Conservation (phyloP, 805 yeast genomes). For the Isabelozyma heimii region DNA sequence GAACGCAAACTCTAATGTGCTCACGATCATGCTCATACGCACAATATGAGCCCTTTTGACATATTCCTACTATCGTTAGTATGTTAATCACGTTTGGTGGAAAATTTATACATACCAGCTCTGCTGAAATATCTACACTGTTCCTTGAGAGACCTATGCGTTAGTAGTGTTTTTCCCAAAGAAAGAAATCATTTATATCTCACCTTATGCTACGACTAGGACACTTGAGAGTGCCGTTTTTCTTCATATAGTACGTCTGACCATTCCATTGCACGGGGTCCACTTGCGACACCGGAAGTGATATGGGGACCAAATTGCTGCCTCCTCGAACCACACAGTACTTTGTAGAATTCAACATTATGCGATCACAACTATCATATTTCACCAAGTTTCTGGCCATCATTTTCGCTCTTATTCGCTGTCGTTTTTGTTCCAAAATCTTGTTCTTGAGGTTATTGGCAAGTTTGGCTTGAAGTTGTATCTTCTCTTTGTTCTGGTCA, state of each 20-base stretch:
- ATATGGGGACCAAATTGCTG: slow-evolving; percentile 37
- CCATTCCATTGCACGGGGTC: slow-evolving; percentile 29
- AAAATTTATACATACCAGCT: slow-evolving; percentile 29
- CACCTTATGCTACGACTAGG: slow-evolving; percentile 10
- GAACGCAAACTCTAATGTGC: slow-evolving; percentile 55
- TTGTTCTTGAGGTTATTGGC: slow-evolving; percentile 8
- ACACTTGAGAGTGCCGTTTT: slow-evolving; percentile 24
- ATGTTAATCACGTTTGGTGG: not conserved
- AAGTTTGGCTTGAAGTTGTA: slow-evolving; percentile 3
- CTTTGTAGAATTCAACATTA: slow-evolving; percentile 36
- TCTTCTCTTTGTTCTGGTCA: slow-evolving; percentile 24
- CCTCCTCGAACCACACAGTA: slow-evolving; percentile 45
- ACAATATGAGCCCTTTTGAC: slow-evolving; percentile 53
- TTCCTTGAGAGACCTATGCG: slow-evolving; percentile 6
- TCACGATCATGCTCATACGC: slow-evolving; percentile 49
- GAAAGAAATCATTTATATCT: slow-evolving; percentile 1
- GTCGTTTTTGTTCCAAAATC: slow-evolving; percentile 11
- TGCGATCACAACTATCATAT: slow-evolving; percentile 46
- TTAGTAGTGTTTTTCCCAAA: slow-evolving; percentile 4
- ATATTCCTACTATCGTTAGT: slow-evolving; percentile 40
- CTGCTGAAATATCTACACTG: slow-evolving; percentile 36
- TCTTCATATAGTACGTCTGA: slow-evolving; percentile 17
- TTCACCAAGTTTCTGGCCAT: slow-evolving; percentile 28
- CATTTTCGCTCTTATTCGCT: slow-evolving; percentile 14
- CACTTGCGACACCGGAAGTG: slow-evolving; percentile 14